Conservation (phyloP, 257 asterid genomes). For the Leptodermis oblonga region DNA sequence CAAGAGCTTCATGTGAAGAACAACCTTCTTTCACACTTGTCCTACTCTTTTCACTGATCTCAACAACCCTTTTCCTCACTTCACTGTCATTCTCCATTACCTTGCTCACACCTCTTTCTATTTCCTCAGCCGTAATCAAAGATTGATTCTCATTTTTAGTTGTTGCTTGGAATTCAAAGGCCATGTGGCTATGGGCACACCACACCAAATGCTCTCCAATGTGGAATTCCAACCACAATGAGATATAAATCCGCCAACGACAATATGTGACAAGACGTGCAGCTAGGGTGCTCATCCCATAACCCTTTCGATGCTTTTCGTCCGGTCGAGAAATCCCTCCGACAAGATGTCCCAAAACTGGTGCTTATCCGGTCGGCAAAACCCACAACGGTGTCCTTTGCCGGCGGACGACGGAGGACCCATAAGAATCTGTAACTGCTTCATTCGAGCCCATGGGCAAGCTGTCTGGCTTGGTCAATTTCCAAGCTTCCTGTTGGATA, state of each 20-base stretch:
- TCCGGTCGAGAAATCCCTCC: constrained; percentile 16
- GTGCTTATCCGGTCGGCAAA: constrained; percentile 49
- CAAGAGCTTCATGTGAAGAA: constrained; percentile 11
- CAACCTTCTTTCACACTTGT: constrained; percentile 15
- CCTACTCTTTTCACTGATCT: constrained; percentile 11
- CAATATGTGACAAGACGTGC: constrained; percentile 16
- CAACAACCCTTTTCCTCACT: constrained; percentile 14
- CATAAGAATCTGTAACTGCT: constrained; percentile 47
- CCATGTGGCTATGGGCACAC: constrained; percentile 27
- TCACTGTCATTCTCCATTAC: constrained; percentile 23
- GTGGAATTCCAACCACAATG: constrained; percentile 30
- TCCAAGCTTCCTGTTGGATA: constrained; percentile 52
- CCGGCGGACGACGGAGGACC: constrained; percentile 30
- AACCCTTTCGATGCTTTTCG: constrained; percentile 7
- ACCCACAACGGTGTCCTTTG: background rate
- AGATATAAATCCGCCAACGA: constrained; percentile 21
- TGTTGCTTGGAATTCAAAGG: constrained; percentile 24
- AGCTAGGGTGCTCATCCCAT: constrained; percentile 23
- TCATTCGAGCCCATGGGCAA: constrained; percentile 44
- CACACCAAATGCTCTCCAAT: constrained; percentile 23
- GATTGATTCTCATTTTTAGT: background rate
- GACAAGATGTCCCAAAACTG: constrained; percentile 15
- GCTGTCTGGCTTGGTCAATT: constrained; percentile 30
- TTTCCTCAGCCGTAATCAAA: constrained; percentile 16
- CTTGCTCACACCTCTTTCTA: constrained; percentile 18